Conservation (phyloP, 2,329 filamentous ascomycete species). For the Arthrobotrys iridis region DNA sequence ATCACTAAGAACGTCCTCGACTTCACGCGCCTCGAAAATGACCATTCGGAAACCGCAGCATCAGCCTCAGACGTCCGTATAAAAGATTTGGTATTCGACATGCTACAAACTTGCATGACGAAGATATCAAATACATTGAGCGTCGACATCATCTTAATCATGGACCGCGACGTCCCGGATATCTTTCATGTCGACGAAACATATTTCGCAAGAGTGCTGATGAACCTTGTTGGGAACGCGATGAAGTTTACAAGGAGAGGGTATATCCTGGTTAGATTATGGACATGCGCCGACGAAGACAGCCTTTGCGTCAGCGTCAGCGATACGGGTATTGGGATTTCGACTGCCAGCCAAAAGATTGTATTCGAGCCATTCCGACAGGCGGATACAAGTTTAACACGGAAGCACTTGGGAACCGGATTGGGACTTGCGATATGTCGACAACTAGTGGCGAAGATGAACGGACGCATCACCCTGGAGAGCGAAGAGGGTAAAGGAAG, state of each 20-base stretch:
- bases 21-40: constrained; percentile 58
- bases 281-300: constrained; percentile 74
- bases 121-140: constrained; percentile 49
- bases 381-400: constrained; percentile 84
- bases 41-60: constrained; percentile 44
- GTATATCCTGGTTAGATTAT: constrained; percentile 64
- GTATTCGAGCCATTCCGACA: constrained; percentile 74
- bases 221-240: constrained; percentile 72
- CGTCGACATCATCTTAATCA: constrained; percentile 47
- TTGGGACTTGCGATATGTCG: constrained; percentile 74
- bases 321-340: constrained; percentile 87
- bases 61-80: constrained; percentile 39
- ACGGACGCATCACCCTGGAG: constrained; percentile 69
- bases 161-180: constrained; percentile 41
- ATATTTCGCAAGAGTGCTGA: constrained; percentile 65
- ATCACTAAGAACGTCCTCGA: constrained; percentile 67
- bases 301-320: constrained; percentile 74
- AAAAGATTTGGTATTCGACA: constrained; percentile 49
- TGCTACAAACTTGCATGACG: constrained; percentile 51
- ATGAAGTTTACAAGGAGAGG: constrained; percentile 72
- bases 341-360: constrained; percentile 73
- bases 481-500: constrained; percentile 69
- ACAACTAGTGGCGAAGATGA: constrained; percentile 69
- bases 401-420: constrained; percentile 70
- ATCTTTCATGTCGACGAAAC: constrained; percentile 50